phyloP scores from a whole-genome alignment of 192 early-diverging fungal species.

The Backusella tuberculispora region DNA sequence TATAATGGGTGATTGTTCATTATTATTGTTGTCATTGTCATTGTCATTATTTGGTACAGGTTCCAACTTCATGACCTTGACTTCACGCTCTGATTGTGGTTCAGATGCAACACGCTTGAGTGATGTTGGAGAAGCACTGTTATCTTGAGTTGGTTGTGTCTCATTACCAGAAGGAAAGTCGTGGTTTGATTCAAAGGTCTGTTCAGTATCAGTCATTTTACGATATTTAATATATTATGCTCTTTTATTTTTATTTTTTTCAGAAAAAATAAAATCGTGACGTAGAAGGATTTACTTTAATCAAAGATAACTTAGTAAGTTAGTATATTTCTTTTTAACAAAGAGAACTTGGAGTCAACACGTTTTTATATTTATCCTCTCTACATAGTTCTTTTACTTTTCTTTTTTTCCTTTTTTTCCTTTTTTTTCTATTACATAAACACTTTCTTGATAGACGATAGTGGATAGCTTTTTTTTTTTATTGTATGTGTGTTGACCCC shows the following conservation, averaged over 20 bases:
- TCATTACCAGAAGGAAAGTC: conserved; percentile 3
- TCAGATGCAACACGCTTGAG: not conserved
- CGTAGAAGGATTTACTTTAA: not conserved
- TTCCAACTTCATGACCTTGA: not conserved
- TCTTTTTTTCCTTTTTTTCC: not conserved
- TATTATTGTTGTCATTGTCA: too few relatives aligned
- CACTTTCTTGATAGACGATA: not conserved
- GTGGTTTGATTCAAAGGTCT: not conserved
- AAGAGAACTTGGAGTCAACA: not conserved
- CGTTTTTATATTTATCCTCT: not conserved
- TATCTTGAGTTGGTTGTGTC: not conserved
- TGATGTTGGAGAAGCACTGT: not conserved
- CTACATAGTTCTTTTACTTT: not conserved
- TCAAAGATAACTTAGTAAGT: not conserved
- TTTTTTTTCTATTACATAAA: not conserved
- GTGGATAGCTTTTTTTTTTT: not conserved
- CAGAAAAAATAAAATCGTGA: not conserved
- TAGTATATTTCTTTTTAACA: not conserved
- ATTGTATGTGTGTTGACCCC: conserved; percentile 8
- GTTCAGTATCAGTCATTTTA: conserved; percentile 11
- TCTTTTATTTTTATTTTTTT: not conserved
- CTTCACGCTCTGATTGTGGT: not conserved
- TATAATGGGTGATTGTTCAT: not conserved
- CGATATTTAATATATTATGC: conserved; percentile 2
- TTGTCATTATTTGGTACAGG: not conserved